Base-by-base conservation (phyloP, 2,329 filamentous ascomycete species). In the Cladosporium sp. region DNA sequence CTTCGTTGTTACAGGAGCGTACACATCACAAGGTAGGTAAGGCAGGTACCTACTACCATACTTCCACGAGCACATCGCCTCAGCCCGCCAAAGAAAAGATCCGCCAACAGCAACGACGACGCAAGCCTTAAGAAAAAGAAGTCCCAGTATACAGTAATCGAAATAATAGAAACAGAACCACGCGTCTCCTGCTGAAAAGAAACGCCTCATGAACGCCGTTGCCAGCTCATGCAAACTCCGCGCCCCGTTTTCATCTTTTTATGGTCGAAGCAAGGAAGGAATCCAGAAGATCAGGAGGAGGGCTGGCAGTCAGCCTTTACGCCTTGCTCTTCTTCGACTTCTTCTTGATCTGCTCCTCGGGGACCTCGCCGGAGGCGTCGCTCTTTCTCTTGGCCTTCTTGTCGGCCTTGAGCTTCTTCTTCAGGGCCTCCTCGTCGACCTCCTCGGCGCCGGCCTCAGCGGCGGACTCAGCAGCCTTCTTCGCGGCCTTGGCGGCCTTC, bases 401-500 rank as follows among this genome's bases (percentile, higher is more conserved):
- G 45, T 82, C 75, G 62, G 79, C 72, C 64, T 65, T 64, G 15
- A 60, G 51, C 56, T 65, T 79, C 70, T 78, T 78, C 61, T 75
- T 68, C 22, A 72, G 66, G 27, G 59, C 61, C 32, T 68, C 64
- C 44, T 68, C 66, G 34, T 70, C 72, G 36, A 70, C 58, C 15
- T 61, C 64, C 12, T 36, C 32, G n/a, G 32, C 32, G n/a, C 32
- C 32, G 43, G 51, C 56, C 38, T 45, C 56, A 18, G 42, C 55
- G 17, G 53, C 77, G 74, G 58, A 75, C 67, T 73, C 74, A 51
- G 74, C 64, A 73, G 72, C 65, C 59, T 77, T 72, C 60, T 73
- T 71, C 45, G 81, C 75, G 62, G 79, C 72, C 66, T 79, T 76
- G 54, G 76, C 69, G 54, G 72, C 65, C 70, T 83, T 82, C 61